Conservation (phyloP, 176 grass and related monocot species). For the Carex pumila region DNA sequence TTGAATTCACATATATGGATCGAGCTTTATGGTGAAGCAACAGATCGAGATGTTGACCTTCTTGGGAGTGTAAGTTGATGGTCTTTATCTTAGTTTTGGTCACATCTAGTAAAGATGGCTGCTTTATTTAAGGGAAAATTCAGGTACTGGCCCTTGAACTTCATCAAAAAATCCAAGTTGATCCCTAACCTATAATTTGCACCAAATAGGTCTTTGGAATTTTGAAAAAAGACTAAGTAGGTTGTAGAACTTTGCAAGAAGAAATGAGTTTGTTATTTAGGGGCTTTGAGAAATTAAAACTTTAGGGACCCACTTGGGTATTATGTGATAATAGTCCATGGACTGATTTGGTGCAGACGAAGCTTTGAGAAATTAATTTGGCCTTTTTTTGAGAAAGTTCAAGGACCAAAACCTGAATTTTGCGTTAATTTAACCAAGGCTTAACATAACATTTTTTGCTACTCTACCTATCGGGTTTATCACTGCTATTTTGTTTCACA, state of each 20-base stretch:
- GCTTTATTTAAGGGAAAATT: slow-evolving; percentile 4
- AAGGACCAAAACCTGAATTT: background rate
- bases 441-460: background rate
- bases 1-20: slow-evolving; percentile 89
- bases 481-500: background rate
- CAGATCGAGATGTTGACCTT: slow-evolving; percentile 74
- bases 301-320: background rate
- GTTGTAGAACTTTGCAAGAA: background rate
- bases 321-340: background rate
- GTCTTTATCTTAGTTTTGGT: slow-evolving; percentile 17
- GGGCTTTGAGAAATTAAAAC: background rate
- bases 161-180: background rate
- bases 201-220: background rate
- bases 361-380: background rate
- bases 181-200: background rate
- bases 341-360: background rate
- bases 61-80: slow-evolving; percentile 72
- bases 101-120: slow-evolving; percentile 4
- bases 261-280: background rate
- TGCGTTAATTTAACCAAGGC: background rate
- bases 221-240: background rate
- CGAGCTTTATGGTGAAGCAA: slow-evolving; percentile 74
- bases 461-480: background rate
- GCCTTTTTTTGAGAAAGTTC: background rate
- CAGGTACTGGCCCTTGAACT: background rate